phyloP scores from a whole-genome alignment of 2,329 filamentous ascomycete genomes.

The Ceratocystis lukuohia region DNA sequence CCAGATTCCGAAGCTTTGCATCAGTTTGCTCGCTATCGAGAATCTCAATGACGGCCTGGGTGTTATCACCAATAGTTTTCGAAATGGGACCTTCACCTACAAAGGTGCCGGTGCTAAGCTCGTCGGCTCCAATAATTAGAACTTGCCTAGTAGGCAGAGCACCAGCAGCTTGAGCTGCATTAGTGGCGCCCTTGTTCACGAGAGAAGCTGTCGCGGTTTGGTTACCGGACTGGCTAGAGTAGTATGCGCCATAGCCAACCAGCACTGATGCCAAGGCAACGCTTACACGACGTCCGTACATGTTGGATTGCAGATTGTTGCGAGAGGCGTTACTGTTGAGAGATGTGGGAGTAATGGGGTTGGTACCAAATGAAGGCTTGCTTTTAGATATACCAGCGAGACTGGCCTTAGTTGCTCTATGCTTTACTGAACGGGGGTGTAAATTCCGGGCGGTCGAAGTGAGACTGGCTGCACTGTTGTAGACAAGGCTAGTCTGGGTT shows the following conservation, averaged over 20 bases:
- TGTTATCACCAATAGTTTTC: slow-evolving; percentile 75
- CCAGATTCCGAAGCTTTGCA: slow-evolving; percentile 72
- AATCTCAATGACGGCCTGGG: slow-evolving; percentile 85
- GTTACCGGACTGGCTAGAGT: slow-evolving; percentile 34
- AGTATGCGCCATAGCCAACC: slow-evolving; percentile 63
- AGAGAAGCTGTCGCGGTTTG: slow-evolving; percentile 24
- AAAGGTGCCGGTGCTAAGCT: slow-evolving; percentile 77
- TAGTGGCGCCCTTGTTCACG: slow-evolving; percentile 20
- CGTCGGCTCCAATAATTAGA: slow-evolving; percentile 77
- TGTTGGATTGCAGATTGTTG: slow-evolving; percentile 50
- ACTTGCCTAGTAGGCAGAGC: slow-evolving; percentile 49
- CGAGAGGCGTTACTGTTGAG: slow-evolving; percentile 27
- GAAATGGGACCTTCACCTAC: slow-evolving; percentile 75
- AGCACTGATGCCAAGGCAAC: slow-evolving; percentile 55
- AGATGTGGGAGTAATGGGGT: slow-evolving; percentile 23
- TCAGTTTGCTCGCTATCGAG: slow-evolving; percentile 88
- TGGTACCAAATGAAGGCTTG: slow-evolving; percentile 18
- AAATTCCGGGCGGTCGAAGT: not conserved
- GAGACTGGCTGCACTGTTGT: slow-evolving; percentile 4
- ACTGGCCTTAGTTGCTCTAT: slow-evolving; percentile 17
- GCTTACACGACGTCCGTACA: slow-evolving; percentile 59
- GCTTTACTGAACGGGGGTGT: slow-evolving; percentile 18
- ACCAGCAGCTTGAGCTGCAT: slow-evolving; percentile 23
- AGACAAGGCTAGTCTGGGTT: slow-evolving; percentile 1
- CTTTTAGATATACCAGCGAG: slow-evolving; percentile 6